These are phyloP conservation scores for Boletus vermiculosoides DNA, from an alignment of 768 basidiomycete genomes.

Conservation along the genomic window DNA sequence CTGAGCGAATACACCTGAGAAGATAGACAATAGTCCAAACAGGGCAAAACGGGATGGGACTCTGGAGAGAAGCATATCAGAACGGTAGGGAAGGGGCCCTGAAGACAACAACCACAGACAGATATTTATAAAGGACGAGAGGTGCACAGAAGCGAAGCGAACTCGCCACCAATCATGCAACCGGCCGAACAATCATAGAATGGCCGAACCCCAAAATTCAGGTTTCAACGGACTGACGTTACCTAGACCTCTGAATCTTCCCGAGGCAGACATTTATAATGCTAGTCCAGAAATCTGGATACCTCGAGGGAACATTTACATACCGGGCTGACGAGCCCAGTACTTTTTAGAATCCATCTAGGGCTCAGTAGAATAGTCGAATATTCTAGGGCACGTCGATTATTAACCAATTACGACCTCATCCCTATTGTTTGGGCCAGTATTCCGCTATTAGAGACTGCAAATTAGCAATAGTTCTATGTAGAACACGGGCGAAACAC, in stretches of 20 bases:
- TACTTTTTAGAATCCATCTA: not conserved
- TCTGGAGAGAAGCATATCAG: conserved; percentile 14
- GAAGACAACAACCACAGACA: not conserved
- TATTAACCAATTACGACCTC: not conserved
- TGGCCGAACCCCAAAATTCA: not conserved
- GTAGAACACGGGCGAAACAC: not conserved
- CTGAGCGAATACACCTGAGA: conserved; percentile 4
- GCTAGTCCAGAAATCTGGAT: not conserved
- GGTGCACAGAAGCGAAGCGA: not conserved
- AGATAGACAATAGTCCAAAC: conserved; percentile 1
- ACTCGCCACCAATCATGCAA: not conserved
- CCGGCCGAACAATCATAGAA: not conserved
- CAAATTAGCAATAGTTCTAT: not conserved
- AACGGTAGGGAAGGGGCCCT: not conserved
- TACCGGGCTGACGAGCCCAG: not conserved
- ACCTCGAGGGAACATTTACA: not conserved
- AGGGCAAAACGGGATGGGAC: not conserved
- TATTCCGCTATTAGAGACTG: not conserved
- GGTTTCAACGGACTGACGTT: not conserved
- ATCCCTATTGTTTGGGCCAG: not conserved
- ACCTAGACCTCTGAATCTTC: not conserved
- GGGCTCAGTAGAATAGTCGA: not conserved
- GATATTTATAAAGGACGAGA: not conserved
- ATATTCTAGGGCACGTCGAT: not conserved
- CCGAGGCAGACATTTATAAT: too few relatives aligned